A percentile compares a stretch with the other conserved stretches of the same genome.
phyloP scores from a whole-genome alignment of 2,329 filamentous ascomycete species.

The Chaetomiaceae sp. region DNA sequence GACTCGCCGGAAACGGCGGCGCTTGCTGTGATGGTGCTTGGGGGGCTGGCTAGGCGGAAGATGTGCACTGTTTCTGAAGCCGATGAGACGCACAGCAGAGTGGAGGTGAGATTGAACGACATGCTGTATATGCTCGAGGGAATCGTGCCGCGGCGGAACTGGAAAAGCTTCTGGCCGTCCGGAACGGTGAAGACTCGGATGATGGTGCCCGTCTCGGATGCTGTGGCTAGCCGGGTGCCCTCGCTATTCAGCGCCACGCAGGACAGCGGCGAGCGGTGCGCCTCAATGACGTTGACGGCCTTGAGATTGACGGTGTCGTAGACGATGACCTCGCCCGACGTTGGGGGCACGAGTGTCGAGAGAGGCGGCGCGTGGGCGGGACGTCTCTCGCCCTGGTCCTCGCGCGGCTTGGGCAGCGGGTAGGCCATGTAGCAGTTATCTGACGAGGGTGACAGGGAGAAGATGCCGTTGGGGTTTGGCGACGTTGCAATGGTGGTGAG shows the following conservation, averaged over 20 bases:
- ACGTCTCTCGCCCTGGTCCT: constrained; percentile 50
- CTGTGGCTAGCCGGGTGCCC: constrained; percentile 84
- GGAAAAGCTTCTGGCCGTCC: constrained; percentile 84
- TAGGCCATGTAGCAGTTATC: constrained; percentile 96
- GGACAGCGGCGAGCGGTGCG: constrained; percentile 84
- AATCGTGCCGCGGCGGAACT: constrained; percentile 92
- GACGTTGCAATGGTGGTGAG: constrained; percentile 90
- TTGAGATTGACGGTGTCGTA: constrained; percentile 87
- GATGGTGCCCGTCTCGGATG: constrained; percentile 95
- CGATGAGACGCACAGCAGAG: constrained; percentile 88
- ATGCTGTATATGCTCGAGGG: constrained; percentile 96
- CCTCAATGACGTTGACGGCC: constrained; percentile 91
- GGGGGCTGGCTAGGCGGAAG: constrained; percentile 65
- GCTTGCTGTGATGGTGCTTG: constrained; percentile 24
- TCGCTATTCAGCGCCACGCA: constrained; percentile 89
- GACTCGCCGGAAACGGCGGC: neutral
- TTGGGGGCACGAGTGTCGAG: constrained; percentile 72
- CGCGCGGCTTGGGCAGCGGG: constrained; percentile 70
- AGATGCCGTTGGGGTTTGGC: constrained; percentile 86
- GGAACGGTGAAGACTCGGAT: constrained; percentile 94
- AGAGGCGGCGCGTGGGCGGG: constrained; percentile 81
- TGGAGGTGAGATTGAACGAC: constrained; percentile 95
- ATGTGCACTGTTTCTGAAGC: constrained; percentile 96
- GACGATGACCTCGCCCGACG: constrained; percentile 85
- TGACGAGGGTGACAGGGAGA: constrained; percentile 85